Evolutionary conservation across 2,329 filamentous ascomycete genomes (phyloP), one percentile per base, ranked within the genome.

Genomic region (Cladophialophora carrionii): DNA sequence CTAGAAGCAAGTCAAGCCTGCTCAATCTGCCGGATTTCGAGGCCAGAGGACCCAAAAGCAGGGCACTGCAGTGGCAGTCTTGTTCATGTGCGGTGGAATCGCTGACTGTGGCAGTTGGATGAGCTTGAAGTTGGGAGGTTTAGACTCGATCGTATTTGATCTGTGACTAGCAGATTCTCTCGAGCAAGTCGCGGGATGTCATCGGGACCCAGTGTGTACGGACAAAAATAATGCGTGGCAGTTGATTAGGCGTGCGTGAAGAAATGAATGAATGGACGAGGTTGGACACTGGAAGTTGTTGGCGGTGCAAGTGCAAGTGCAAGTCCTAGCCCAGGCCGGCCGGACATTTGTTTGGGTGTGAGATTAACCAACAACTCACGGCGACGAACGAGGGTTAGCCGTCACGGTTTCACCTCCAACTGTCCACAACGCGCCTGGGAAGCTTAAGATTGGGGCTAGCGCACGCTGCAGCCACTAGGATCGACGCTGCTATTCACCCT

Each of bases 21-120:
- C 61, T 63, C 52, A 49, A 52, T 60, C 34, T 51, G 29, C 51
- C 32, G 57, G 22, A 32, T 58, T 48, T 58, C 37, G 43, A 56
- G 51, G 53, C 46, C 64, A 57, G 61, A 51, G 48, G 59, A 58
- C 59, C 62, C 56, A 41, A 20, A 34, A 49, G 41, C 22, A 57
- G 49, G 58, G 53, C 46, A 29, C 32, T 43, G 57, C 43, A 59
- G 41, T 56, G 46, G 62, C 62, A 60, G 37, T 53, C 43, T 48
- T 43, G 55, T 60, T 64, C 62, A 67, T 64, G 51, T 58, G 65
- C 62, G 62, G 37, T 41, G 37, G 51, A 34, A 61, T 61, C 59
- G 31, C 31, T 9, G 56, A 17, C 8, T 52, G 48, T n/a, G 20
- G 24, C 46, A 12, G 10, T 51, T 26, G 48, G 24, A 17, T 24